Base-by-base conservation (phyloP, 1,139 yeast species). In the Yamadazyma diddensiae region DNA sequence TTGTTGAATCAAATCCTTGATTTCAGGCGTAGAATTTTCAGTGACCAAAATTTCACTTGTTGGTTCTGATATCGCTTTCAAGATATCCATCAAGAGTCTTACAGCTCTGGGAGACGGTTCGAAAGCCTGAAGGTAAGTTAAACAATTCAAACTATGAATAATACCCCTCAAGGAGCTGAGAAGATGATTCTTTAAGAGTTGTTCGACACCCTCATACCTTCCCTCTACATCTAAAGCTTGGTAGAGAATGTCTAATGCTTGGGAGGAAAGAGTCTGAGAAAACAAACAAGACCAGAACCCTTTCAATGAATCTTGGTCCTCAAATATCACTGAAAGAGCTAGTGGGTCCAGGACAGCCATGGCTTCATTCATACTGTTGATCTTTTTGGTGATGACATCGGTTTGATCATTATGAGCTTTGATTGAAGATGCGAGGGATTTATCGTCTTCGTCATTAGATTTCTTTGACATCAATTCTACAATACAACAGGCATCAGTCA, bases 41-140 rank as follows among this genome's bases (percentile, higher is more conserved):
- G 37, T 29, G 9, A 26, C 13, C 6, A 43, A 36, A 9, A 45
- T 35, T 16, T 42, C 43, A 26, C 63, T 66, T 12, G 80, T 63
- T 0, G 94, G 86, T 47, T 83, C 86, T 29, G 77, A 70, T 30
- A 86, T 61, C 0, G 82, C 77, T 28, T 71, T 70, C 3, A 78
- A 57, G 2, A 87, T 70, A 58, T 88, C 97, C 78, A 82, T 82
- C 25, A 84, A 52, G 8, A 87, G 77, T 48, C 85, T 70, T 3
- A 86, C 77, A 1, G 83, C 80, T 44, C 83, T 77, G 2, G 92
- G 90, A 41, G 84, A 78, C 2, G 92, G 88, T 36, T 84, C 88
- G 49, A 68, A 82, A 28, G 77, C 74, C 21, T 66, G 70, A 41
- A 79, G 58, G 4, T 53, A 45, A 4, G 72, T 70, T 29, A 82